A percentile compares a stretch with the other conserved stretches of the same genome.
Conservation (phyloP, 495 filamentous ascomycete genomes). For the Glarea lozoyensis region DNA sequence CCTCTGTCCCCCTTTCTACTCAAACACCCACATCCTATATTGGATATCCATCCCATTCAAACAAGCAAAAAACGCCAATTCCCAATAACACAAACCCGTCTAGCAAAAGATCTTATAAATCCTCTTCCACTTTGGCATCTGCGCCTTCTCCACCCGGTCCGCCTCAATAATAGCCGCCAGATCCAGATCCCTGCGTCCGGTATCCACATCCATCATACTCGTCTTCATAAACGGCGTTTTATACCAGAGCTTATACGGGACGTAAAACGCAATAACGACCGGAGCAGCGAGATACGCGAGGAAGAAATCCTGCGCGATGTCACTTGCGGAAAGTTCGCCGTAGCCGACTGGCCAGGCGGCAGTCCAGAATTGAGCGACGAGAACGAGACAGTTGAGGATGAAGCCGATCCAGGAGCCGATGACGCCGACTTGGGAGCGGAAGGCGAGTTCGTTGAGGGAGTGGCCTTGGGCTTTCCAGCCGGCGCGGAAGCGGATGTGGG, state of each 20-base stretch:
- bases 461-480: slow-evolving; percentile 73
- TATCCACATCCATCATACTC: slow-evolving; percentile 74
- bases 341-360: slow-evolving; percentile 71
- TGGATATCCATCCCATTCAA: too few species aligned
- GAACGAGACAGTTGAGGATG: slow-evolving; percentile 66
- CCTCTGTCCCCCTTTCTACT: too few species aligned
- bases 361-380: slow-evolving; percentile 91
- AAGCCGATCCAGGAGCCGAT: slow-evolving; percentile 81
- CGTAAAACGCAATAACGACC: slow-evolving; percentile 65
- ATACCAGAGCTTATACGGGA: slow-evolving; percentile 73
- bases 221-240: slow-evolving; percentile 56
- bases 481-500: slow-evolving; percentile 84
- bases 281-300: slow-evolving; percentile 73
- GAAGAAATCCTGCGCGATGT: slow-evolving; percentile 63
- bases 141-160: slow-evolving; percentile 60
- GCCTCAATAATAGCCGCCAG: slow-evolving; percentile 63
- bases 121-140: slow-evolving; percentile 85
- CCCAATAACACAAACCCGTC: too few species aligned
- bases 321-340: slow-evolving; percentile 26
- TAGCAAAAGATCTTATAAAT: slow-evolving; percentile 48
- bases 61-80: too few species aligned
- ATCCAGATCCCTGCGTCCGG: slow-evolving; percentile 84
- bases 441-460: slow-evolving; percentile 66
- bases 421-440: slow-evolving; percentile 70
- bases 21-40: too few species aligned